phyloP scores from a whole-genome alignment of 371 early-diverging fungal genomes.

The Mortierella sp. region DNA sequence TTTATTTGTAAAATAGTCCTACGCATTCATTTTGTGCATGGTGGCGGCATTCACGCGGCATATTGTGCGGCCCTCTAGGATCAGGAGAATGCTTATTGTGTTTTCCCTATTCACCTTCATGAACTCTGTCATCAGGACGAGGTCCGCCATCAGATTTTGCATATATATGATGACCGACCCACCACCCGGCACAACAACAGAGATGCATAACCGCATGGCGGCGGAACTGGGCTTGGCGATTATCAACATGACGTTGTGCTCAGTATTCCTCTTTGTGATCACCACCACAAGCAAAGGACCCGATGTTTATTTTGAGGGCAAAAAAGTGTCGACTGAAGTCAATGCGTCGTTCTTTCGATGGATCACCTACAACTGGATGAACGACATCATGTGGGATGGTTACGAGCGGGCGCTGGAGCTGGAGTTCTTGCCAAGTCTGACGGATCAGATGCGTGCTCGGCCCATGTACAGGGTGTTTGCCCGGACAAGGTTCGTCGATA shows the following conservation, averaged over 20 bases:
- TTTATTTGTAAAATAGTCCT: conserved; percentile 22
- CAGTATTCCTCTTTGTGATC: conserved; percentile 37
- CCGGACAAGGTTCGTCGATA: conserved; percentile 28
- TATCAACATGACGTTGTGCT: conserved; percentile 23
- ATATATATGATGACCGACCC: conserved; percentile 2
- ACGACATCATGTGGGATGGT: conserved; percentile 45
- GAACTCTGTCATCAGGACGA: conserved; percentile 29
- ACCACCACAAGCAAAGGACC: conserved; percentile 36
- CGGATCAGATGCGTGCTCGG: conserved; percentile 51
- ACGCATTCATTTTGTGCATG: conserved; percentile 50
- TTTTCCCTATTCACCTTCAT: conserved; percentile 40
- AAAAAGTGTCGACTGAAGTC: conserved; percentile 36
- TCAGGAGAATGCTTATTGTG: conserved; percentile 50
- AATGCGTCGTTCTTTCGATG: conserved; percentile 52
- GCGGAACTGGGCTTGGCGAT: conserved; percentile 34
- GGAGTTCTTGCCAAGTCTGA: conserved; percentile 40
- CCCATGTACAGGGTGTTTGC: conserved; percentile 49
- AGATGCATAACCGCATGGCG: conserved; percentile 9
- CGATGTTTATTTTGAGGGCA: conserved; percentile 43
- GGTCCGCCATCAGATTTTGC: conserved; percentile 29
- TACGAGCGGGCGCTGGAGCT: conserved; percentile 40
- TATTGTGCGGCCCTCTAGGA: conserved; percentile 51
- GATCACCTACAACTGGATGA: conserved; percentile 57
- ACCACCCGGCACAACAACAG: conserved; percentile 13
- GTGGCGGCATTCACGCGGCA: conserved; percentile 48